Conservation (phyloP, 2,329 filamentous ascomycete species). For the Stemphylium lycopersici region DNA sequence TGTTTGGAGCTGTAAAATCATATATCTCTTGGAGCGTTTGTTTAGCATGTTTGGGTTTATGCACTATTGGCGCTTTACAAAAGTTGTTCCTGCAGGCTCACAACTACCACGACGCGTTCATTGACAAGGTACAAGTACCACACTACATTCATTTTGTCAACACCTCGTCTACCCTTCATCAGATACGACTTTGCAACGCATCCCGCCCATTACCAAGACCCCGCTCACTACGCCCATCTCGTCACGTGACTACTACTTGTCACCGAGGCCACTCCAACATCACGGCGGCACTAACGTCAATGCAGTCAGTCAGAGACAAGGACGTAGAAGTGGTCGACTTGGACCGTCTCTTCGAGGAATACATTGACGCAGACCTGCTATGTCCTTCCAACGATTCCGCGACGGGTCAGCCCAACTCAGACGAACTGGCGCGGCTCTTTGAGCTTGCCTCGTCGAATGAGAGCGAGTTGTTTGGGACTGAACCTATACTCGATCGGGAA, state of each 20-base stretch:
- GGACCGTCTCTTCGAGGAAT: constrained; percentile 68
- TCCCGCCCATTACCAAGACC: constrained; percentile 22
- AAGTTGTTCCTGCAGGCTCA: constrained; percentile 34
- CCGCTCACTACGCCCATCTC: constrained; percentile 16
- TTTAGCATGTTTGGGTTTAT: constrained; percentile 43
- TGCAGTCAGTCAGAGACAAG: constrained; percentile 59
- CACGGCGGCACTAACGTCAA: constrained; percentile 39
- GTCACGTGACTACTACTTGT: constrained; percentile 37
- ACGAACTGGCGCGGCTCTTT: constrained; percentile 61
- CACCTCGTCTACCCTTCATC: constrained; percentile 20
- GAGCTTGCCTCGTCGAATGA: constrained; percentile 58
- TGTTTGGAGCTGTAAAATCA: constrained; percentile 31
- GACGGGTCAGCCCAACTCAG: constrained; percentile 56
- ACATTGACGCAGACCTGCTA: constrained; percentile 64
- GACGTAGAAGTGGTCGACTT: constrained; percentile 61
- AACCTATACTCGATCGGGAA: constrained; percentile 57
- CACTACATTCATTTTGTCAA: constrained; percentile 22
- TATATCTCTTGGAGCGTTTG: constrained; percentile 46
- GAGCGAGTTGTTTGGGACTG: constrained; percentile 55
- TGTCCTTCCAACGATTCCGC: constrained; percentile 53
- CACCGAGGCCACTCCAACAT: constrained; percentile 27
- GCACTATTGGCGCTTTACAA: constrained; percentile 37
- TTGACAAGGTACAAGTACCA: constrained; percentile 33
- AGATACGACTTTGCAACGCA: constrained; percentile 6
- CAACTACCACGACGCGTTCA: constrained; percentile 15